Evolutionary conservation across 1,139 yeast genomes (phyloP).

Genomic region (Yamadazyma oceani): DNA sequence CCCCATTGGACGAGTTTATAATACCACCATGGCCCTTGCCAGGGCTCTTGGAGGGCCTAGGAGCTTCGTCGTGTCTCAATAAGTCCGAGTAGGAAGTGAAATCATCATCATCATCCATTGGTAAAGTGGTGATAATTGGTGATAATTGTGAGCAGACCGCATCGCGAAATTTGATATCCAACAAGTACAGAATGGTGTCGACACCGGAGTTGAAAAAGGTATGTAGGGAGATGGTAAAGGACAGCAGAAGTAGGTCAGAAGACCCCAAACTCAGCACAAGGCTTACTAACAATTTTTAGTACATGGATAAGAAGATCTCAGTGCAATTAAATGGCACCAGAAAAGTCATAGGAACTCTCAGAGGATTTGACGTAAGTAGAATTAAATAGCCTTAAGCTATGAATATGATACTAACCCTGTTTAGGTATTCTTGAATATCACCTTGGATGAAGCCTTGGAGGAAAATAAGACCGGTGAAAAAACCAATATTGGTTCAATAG

Average conservation of each 20-base stretch:
- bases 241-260: neutral
- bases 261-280: too few species aligned
- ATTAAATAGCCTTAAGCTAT: neutral
- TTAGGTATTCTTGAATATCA: slow-evolving; percentile 66
- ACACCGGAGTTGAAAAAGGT: slow-evolving; percentile 60
- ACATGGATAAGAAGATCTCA: slow-evolving; percentile 71
- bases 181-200: slow-evolving; percentile 46
- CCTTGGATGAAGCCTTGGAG: slow-evolving; percentile 73
- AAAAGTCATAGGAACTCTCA: slow-evolving; percentile 66
- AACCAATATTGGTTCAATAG: slow-evolving; percentile 56
- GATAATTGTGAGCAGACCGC: neutral
- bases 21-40: neutral
- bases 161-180: neutral
- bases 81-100: slow-evolving; percentile 29
- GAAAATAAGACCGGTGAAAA: slow-evolving; percentile 51
- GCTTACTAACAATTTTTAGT: slow-evolving; percentile 45
- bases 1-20: neutral
- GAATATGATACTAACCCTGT: slow-evolving; percentile 21
- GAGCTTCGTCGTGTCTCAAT: slow-evolving; percentile 7
- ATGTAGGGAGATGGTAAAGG: too few species aligned
- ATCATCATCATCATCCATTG: slow-evolving; percentile 27
- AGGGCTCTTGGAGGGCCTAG: too few species aligned
- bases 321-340: slow-evolving; percentile 75
- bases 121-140: neutral
- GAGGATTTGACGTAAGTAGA: slow-evolving; percentile 70